Evolutionary conservation across 352 stramenopile genomes (phyloP), one percentile per base, ranked within the genome.

Genomic region (Globisporangium carolinianum): DNA sequence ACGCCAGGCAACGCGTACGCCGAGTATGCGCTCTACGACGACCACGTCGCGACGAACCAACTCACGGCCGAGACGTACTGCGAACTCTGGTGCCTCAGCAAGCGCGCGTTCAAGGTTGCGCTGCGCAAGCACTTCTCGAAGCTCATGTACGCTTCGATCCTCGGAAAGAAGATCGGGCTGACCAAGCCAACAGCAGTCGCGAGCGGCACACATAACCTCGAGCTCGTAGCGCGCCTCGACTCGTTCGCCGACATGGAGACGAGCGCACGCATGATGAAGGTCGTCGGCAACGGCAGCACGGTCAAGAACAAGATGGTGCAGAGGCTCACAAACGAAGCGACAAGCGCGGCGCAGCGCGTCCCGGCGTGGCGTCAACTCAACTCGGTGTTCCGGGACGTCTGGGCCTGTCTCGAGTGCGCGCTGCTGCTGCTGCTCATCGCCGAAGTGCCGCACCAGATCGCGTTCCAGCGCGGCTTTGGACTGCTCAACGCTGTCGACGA

Each of bases 71-170:
- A 63, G 17, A 76, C 62, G 36, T 86, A 75, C 53, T 82, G 71
- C 49, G 76, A 86, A 41, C 46, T 86, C 14, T 86, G 69, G 69
- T 73, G 63, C 48, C 65, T 84, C 1, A 60, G 68, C 3, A 58
- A 55, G 3, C 61, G 61, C 17, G 61, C 70, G 12, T 84, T 81
- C 42, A 74, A 79, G 42, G 50, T 65, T 7, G 76, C 76, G 6
- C 46, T 85, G 17, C 66, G 65, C 5, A 76, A 79, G 41, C 76
- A 87, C 35, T 87, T 80, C 46, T 74, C 73, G n/a, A 78, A 79
- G 48, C 17, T 81, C 38, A 76, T 79, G 36, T 78, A 76, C 48
- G 72, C 71, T 12, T 69, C 72, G 3, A 64, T 85, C 43, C 48
- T 83, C 42, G 43, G 75, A 4, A 54, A 72, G 45, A 65, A 76